A percentile compares a stretch with the other conserved stretches of the same genome.
Conservation (phyloP, 2,329 filamentous ascomycete species). For the Epichloe gansuensis region DNA sequence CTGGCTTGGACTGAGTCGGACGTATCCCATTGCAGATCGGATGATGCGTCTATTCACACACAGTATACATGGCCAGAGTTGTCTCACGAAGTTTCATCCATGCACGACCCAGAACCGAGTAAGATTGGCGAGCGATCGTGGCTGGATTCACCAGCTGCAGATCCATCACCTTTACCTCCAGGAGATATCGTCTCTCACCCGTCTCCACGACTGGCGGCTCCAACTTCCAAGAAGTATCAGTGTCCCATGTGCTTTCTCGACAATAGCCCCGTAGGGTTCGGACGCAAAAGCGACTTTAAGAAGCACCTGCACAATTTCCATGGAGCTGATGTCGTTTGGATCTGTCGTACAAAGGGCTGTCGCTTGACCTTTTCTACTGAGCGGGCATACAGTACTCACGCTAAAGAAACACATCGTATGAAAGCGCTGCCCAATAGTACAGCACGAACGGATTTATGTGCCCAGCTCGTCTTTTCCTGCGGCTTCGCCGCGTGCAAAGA, state of each 20-base stretch:
- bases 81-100: slow-evolving; percentile 19
- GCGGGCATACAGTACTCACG: slow-evolving; percentile 30
- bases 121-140: slow-evolving; percentile 25
- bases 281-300: slow-evolving; percentile 35
- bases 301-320: slow-evolving; percentile 37
- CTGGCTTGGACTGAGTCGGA: slow-evolving; percentile 29
- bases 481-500: slow-evolving; percentile 30
- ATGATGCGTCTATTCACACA: slow-evolving; percentile 27
- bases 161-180: slow-evolving; percentile 21
- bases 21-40: slow-evolving; percentile 25
- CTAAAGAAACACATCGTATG: slow-evolving; percentile 30
- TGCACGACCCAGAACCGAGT: slow-evolving; percentile 22
- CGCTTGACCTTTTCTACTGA: slow-evolving; percentile 32
- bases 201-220: slow-evolving; percentile 23
- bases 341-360: slow-evolving; percentile 29
- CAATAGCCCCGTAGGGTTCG: slow-evolving; percentile 32
- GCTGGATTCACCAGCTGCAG: slow-evolving; percentile 26
- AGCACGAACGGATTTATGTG: slow-evolving; percentile 28
- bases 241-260: slow-evolving; percentile 34
- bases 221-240: slow-evolving; percentile 29
- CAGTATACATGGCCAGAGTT: slow-evolving; percentile 26
- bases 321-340: slow-evolving; percentile 28
- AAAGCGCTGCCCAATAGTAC: slow-evolving; percentile 27
- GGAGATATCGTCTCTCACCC: slow-evolving; percentile 23
- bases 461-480: slow-evolving; percentile 31